These are phyloP conservation scores for Tolypocladium inflatum DNA, from an alignment of 2,329 filamentous ascomycete genomes.

Conservation along the genomic window DNA sequence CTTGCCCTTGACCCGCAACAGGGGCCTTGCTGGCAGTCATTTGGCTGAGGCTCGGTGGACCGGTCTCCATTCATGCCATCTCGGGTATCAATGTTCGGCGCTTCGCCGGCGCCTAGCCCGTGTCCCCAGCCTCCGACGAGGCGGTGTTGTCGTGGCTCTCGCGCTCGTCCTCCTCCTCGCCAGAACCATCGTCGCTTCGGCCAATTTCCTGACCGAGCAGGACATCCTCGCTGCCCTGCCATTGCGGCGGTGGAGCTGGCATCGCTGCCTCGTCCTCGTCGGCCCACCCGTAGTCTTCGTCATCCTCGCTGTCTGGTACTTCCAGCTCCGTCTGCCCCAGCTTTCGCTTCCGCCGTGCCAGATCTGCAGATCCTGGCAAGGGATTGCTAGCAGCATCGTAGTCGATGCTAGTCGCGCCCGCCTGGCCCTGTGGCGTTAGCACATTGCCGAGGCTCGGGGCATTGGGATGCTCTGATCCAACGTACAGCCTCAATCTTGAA, in stretches of 20 bases:
- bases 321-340: slow-evolving; percentile 49
- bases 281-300: slow-evolving; percentile 66
- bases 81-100: slow-evolving; percentile 13
- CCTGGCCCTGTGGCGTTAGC: slow-evolving; percentile 23
- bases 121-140: slow-evolving; percentile 8
- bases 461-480: slow-evolving; percentile 6
- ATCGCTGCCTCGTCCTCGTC: slow-evolving; percentile 54
- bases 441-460: slow-evolving; percentile 6
- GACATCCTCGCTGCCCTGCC: slow-evolving; percentile 58
- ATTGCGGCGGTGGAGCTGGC: slow-evolving; percentile 52
- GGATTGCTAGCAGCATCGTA: slow-evolving; percentile 25
- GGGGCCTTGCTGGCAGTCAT: background rate
- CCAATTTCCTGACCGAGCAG: slow-evolving; percentile 39
- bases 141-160: slow-evolving; percentile 3
- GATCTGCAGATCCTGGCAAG: slow-evolving; percentile 22
- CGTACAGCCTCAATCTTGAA: slow-evolving; percentile 39
- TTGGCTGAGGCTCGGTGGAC: slow-evolving; percentile 3
- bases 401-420: slow-evolving; percentile 31
- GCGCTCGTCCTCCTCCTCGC: slow-evolving; percentile 12
- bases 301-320: slow-evolving; percentile 52
- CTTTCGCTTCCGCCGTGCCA: slow-evolving; percentile 50
- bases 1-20: background rate
- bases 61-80: slow-evolving; percentile 3
- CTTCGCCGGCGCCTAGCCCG: slow-evolving; percentile 19
- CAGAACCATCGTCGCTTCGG: slow-evolving; percentile 25